Conservation (phyloP, 805 yeast species). For the Ogataea kodamae region DNA sequence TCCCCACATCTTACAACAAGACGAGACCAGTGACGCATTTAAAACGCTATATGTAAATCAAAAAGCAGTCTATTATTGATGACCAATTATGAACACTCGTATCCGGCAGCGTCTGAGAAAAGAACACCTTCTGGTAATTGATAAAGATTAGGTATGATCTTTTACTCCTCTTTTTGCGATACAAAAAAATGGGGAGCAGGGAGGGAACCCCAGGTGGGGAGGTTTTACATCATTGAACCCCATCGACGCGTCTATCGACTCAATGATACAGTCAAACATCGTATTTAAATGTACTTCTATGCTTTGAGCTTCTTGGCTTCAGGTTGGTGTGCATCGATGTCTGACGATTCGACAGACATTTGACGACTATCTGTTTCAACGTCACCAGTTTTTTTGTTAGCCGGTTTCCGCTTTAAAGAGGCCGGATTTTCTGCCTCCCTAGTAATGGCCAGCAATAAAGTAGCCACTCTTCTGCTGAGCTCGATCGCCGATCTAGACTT, state of each 20-base stretch:
- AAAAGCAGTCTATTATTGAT: too few species aligned
- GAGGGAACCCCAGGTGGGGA: constrained; percentile 1
- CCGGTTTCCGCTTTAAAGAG: constrained; percentile 47
- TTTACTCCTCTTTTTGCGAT: constrained; percentile 13
- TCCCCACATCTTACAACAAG: constrained; percentile 4
- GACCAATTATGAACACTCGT: too few species aligned
- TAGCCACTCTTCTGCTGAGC: constrained; percentile 62
- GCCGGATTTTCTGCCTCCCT: constrained; percentile 67
- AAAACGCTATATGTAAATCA: too few species aligned
- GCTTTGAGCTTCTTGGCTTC: constrained; percentile 10
- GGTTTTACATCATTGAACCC: too few species aligned
- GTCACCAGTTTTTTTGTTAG: constrained; percentile 16
- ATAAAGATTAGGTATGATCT: too few species aligned
- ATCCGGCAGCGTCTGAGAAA: too few species aligned
- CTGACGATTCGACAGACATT: constrained; percentile 30
- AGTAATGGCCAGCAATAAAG: constrained; percentile 62
- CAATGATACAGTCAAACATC: too few species aligned
- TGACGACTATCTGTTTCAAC: constrained; percentile 29
- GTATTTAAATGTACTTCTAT: constrained; percentile 7
- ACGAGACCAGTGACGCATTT: constrained; percentile 4
- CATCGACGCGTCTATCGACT: constrained; percentile 13
- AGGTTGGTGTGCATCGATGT: constrained; percentile 7
- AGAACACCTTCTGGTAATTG: too few species aligned
- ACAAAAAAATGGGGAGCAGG: too few species aligned
- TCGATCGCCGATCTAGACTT: constrained; percentile 70